A percentile compares a stretch with the other conserved stretches of the same genome.
phyloP scores from a whole-genome alignment of 192 early-diverging fungal species.

The Chytriomyces sp. region DNA sequence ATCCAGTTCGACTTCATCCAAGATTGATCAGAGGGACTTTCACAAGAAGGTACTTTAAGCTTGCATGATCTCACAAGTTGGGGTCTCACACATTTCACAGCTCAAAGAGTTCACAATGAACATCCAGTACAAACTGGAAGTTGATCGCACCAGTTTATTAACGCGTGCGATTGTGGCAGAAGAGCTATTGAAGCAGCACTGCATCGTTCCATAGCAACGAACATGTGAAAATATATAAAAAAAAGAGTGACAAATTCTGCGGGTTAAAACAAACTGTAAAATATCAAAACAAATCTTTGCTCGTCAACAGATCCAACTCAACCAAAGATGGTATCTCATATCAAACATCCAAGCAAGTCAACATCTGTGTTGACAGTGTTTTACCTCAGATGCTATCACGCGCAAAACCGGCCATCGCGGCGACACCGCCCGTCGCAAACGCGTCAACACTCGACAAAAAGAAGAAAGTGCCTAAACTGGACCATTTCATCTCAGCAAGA shows the following conservation, averaged over 20 bases:
- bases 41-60: neutral
- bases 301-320: neutral
- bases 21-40: neutral
- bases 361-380: too few species aligned
- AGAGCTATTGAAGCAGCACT: constrained; percentile 18
- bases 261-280: too few species aligned
- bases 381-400: constrained; percentile 59
- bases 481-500: constrained; percentile 57
- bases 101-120: constrained; percentile 32
- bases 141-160: constrained; percentile 15
- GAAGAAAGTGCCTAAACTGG: constrained; percentile 59
- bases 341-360: too few species aligned
- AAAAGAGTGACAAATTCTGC: too few species aligned
- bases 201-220: neutral
- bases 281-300: neutral
- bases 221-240: neutral
- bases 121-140: constrained; percentile 25
- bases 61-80: neutral
- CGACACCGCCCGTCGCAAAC: constrained; percentile 20
- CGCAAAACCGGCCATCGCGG: constrained; percentile 58
- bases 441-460: constrained; percentile 43
- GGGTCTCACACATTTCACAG: neutral
- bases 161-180: constrained; percentile 26
- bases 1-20: neutral
- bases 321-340: too few species aligned